Conservation (phyloP, 768 basidiomycete genomes). For the Sarcomyxa edulis region DNA sequence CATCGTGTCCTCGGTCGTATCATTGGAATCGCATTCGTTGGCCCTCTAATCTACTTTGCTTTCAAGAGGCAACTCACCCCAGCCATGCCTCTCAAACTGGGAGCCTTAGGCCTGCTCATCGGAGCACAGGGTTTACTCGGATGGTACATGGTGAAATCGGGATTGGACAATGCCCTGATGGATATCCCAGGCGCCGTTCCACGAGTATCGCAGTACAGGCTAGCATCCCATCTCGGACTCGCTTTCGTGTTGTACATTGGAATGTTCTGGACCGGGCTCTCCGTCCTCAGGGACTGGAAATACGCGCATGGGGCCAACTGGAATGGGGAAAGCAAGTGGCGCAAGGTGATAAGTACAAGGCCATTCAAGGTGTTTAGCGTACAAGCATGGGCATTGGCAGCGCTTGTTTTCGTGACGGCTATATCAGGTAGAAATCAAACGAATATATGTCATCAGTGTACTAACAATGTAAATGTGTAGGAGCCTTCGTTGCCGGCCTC, state of each 20-base stretch:
- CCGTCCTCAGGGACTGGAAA: constrained; percentile 75
- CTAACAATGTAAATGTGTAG: constrained; percentile 47
- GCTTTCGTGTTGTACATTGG: constrained; percentile 89
- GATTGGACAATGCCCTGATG: constrained; percentile 79
- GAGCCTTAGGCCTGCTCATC: constrained; percentile 73
- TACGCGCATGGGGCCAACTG: constrained; percentile 54
- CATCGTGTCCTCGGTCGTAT: constrained; percentile 91
- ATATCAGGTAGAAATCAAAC: constrained; percentile 63
- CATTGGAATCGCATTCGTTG: constrained; percentile 77
- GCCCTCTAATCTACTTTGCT: constrained; percentile 80
- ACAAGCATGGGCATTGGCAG: constrained; percentile 58
- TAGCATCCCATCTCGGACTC: constrained; percentile 91
- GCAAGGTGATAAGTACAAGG: constrained; percentile 48
- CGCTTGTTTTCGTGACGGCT: constrained; percentile 85
- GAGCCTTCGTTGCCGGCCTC: constrained; percentile 96
- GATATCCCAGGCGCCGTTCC: constrained; percentile 81
- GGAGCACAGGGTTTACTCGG: constrained; percentile 90
- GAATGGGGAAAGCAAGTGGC: constrained; percentile 48
- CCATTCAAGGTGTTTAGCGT: constrained; percentile 52
- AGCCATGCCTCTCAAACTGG: constrained; percentile 56
- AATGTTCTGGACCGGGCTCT: constrained; percentile 82
- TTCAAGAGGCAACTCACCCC: constrained; percentile 63
- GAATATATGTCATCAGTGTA: neutral
- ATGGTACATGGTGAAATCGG: constrained; percentile 99
- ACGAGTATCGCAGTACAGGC: constrained; percentile 93